A percentile compares a stretch with the other conserved stretches of the same genome.
phyloP scores from a whole-genome alignment of 495 filamentous ascomycete species.

The Aspergillus panamensis region DNA sequence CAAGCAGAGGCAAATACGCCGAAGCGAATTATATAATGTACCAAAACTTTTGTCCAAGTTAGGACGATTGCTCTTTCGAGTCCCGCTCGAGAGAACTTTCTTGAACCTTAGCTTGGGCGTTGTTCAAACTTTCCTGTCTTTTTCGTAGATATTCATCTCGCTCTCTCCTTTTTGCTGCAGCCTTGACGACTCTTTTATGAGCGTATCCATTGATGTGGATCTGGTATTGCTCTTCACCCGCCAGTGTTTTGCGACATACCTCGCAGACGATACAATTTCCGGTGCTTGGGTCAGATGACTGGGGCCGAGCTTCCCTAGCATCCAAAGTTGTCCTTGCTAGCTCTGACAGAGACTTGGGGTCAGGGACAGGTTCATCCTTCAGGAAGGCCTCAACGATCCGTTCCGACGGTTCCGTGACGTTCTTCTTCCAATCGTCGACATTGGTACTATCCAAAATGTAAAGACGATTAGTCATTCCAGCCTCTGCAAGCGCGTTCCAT shows the following conservation, averaged over 20 bases:
- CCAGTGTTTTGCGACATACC: constrained; percentile 63
- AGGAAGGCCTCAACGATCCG: constrained; percentile 61
- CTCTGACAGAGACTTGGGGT: constrained; percentile 59
- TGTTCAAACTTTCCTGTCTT: constrained; percentile 10
- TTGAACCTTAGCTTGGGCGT: neutral
- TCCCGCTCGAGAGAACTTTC: constrained; percentile 1
- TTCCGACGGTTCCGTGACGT: constrained; percentile 62
- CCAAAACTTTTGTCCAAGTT: too few relatives aligned
- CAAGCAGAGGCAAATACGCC: too few relatives aligned
- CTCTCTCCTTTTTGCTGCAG: constrained; percentile 29
- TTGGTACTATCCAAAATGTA: constrained; percentile 76
- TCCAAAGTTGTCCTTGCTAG: constrained; percentile 53
- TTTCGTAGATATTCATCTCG: constrained; percentile 28
- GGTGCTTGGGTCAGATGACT: constrained; percentile 36
- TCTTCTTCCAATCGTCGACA: constrained; percentile 48
- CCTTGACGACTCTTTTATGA: constrained; percentile 51
- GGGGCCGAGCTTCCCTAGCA: constrained; percentile 48
- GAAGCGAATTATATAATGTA: too few relatives aligned
- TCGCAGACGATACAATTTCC: constrained; percentile 57
- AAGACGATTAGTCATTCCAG: constrained; percentile 49
- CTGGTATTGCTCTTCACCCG: constrained; percentile 71
- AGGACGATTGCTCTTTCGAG: neutral
- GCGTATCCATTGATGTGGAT: constrained; percentile 65
- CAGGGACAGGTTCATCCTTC: constrained; percentile 48
- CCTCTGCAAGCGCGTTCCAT: constrained; percentile 56